phyloP scores from a whole-genome alignment of 2,329 filamentous ascomycete genomes.

The Exophiala spinifera region DNA sequence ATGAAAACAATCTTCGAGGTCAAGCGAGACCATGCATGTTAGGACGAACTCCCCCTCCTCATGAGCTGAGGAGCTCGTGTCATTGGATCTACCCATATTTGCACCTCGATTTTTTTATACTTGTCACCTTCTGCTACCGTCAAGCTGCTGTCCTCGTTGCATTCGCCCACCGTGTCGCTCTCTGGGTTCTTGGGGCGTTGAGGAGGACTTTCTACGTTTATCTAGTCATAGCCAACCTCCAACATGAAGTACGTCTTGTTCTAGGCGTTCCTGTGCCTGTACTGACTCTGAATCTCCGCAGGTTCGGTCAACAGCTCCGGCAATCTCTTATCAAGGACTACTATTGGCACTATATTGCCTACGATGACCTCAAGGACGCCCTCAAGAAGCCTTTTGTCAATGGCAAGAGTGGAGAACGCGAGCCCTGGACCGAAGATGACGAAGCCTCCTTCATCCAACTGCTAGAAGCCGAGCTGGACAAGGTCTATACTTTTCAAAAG shows the following conservation, averaged over 20 bases:
- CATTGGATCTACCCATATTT: background rate
- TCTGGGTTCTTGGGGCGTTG: background rate
- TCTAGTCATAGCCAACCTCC: background rate
- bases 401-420: slow-evolving; percentile 49
- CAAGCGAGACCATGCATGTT: background rate
- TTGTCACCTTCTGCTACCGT: too few relatives aligned
- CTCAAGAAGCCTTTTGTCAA: slow-evolving; percentile 70
- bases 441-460: slow-evolving; percentile 82
- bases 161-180: background rate
- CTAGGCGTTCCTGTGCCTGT: background rate
- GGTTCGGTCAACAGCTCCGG: slow-evolving; percentile 94
- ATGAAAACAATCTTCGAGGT: background rate
- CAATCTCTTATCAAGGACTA: slow-evolving; percentile 96
- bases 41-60: background rate
- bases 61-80: background rate
- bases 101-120: background rate
- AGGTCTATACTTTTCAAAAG: slow-evolving; percentile 96
- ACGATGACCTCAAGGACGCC: slow-evolving; percentile 85
- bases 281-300: slow-evolving; percentile 31
- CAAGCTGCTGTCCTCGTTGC: background rate
- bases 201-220: background rate
- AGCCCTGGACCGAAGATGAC: slow-evolving; percentile 84
- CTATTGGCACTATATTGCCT: slow-evolving; percentile 97
- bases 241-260: slow-evolving; percentile 11
- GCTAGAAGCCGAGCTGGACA: slow-evolving; percentile 90